Evolutionary conservation across 2,329 filamentous ascomycete species (phyloP).

Genomic region (Trichoderma semiorbis): DNA sequence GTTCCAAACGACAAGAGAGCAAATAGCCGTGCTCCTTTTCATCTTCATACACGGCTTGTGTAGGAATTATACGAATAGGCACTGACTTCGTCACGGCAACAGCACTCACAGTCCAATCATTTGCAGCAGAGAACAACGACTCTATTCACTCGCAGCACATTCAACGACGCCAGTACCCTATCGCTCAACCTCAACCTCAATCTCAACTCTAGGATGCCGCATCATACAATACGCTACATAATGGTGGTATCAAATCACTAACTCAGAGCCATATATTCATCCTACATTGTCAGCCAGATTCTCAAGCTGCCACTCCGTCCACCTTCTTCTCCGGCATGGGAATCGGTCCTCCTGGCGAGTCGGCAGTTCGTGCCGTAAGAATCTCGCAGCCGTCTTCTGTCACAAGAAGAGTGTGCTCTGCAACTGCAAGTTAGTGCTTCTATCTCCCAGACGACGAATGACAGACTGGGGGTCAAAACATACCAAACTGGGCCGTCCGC

Average conservation of each 20-base stretch:
- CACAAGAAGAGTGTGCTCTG: constrained; percentile 78
- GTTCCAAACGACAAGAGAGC: neutral
- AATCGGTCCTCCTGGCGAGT: constrained; percentile 73
- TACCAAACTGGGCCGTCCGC: constrained; percentile 88
- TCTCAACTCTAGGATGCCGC: neutral
- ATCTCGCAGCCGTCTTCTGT: constrained; percentile 81
- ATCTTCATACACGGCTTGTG: neutral
- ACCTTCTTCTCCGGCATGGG: constrained; percentile 46
- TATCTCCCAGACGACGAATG: neutral
- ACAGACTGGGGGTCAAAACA: constrained; percentile 30
- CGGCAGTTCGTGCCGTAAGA: constrained; percentile 66
- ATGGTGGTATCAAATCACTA: constrained; percentile 10
- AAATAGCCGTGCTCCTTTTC: neutral
- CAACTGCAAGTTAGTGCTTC: constrained; percentile 23
- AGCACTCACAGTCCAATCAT: neutral
- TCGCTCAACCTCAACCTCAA: neutral
- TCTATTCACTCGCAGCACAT: constrained; percentile 5
- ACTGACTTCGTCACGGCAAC: neutral
- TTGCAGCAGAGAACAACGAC: neutral
- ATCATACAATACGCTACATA: constrained; percentile 11
- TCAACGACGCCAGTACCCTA: constrained; percentile 1
- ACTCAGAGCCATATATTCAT: neutral
- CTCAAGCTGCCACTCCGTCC: neutral
- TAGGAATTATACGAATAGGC: neutral
- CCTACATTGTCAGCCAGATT: neutral